Evolutionary conservation across 192 early-diverging fungal species (phyloP), one percentile per base, ranked within the genome.

Genomic region (Coemansia sp.): DNA sequence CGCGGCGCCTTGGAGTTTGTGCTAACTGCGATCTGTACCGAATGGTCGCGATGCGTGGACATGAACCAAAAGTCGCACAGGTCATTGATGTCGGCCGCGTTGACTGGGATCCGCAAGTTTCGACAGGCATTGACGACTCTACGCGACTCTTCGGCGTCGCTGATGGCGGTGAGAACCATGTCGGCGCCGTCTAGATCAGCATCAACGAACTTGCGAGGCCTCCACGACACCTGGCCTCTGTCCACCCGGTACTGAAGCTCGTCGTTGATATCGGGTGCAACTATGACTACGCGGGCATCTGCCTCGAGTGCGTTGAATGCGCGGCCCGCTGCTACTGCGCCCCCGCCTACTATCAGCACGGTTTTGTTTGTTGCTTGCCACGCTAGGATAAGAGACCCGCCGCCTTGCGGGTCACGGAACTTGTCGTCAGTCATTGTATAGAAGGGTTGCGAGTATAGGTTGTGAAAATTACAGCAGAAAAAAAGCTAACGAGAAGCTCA

Each of bases 1-100:
- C 92, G 84, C 5, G 95, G 95, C 13, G 93, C 94, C 66, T 92
- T 87, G 0, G 92, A 93, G 58, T 93, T 93, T 3, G 94, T 94
- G 31, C 90, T 91, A 14, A 97, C 91, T 4, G 90, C 93, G 62
- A 97, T 87, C 69, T 96, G 94, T n/a, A 95, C 80, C 37, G 90
- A 88, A 59, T 89, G 87, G 58, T 94, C 91, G 20, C 92, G 76
- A 68, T 91, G 87, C 23, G 89, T 89, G 33, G 91, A 91, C 82
- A 94, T 92, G 76, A 97, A 95, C 77, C 90, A 95, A 77, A 97
- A 97, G 65, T 95, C 93, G 70, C 94, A 97, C 63, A 92, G 69
- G 10, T 89, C 88, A 20, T 94, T 94, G 31, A 95, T 90, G 67
- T 95, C 95, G 0, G 95, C 94, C 20, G 92, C 93, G 68, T 97